Percentiles rank a stretch among this genome's conserved stretches.
Evolutionary conservation across 2,329 filamentous ascomycete genomes (phyloP).

Genomic region (Cladosporium oxysporum): DNA sequence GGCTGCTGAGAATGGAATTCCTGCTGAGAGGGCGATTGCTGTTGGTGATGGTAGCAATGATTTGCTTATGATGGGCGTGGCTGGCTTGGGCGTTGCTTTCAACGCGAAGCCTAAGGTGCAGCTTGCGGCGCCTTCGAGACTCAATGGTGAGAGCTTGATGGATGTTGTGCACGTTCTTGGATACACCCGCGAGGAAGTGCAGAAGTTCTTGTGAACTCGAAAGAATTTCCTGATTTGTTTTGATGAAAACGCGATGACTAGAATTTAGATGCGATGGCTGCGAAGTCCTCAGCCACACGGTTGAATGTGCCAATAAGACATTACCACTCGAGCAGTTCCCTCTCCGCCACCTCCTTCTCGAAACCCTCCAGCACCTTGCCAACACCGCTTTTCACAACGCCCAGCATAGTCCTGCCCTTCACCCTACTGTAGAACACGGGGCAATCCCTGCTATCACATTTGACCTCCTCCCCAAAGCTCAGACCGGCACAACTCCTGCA

Average conservation of each 20-base stretch:
- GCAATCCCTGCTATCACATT: slow-evolving; percentile 88
- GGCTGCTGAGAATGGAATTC: slow-evolving; percentile 65
- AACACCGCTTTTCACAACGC: slow-evolving; percentile 41
- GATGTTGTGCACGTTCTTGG: slow-evolving; percentile 76
- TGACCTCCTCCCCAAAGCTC: slow-evolving; percentile 73
- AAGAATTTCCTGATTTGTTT: not conserved
- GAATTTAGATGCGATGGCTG: not conserved
- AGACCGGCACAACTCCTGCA: slow-evolving; percentile 80
- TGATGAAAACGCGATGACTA: slow-evolving; percentile 7
- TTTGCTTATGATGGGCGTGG: slow-evolving; percentile 73
- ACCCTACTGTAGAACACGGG: slow-evolving; percentile 83
- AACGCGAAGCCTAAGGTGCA: slow-evolving; percentile 83
- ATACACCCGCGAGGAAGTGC: slow-evolving; percentile 32
- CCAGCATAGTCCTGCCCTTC: slow-evolving; percentile 57
- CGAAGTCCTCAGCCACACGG: not conserved
- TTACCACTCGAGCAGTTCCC: slow-evolving; percentile 28
- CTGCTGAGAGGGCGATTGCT: slow-evolving; percentile 67
- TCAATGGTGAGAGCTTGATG: slow-evolving; percentile 70
- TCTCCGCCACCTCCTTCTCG: slow-evolving; percentile 34
- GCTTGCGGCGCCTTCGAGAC: slow-evolving; percentile 69
- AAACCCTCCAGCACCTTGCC: slow-evolving; percentile 47
- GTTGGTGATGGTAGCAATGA: slow-evolving; percentile 85
- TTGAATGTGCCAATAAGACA: not conserved
- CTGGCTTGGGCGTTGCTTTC: slow-evolving; percentile 78
- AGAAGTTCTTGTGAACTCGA: slow-evolving; percentile 28